phyloP scores from a whole-genome alignment of 495 filamentous ascomycete species.

The Collariella sp. region DNA sequence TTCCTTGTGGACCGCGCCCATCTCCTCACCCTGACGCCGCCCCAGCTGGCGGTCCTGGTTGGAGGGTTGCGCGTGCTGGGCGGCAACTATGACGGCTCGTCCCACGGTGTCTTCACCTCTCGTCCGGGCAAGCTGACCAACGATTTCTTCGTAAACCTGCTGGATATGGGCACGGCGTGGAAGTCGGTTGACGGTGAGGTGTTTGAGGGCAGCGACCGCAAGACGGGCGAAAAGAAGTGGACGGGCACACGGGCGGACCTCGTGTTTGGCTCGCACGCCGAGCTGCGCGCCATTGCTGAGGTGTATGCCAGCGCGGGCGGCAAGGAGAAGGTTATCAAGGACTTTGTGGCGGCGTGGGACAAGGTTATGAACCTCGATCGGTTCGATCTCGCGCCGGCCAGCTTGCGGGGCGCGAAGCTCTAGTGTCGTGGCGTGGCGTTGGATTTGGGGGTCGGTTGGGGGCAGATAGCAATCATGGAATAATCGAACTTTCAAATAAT shows the following conservation, averaged over 20 bases:
- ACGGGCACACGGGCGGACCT: conserved; percentile 58
- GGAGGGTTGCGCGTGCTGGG: conserved; percentile 59
- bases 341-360: conserved; percentile 61
- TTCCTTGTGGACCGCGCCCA: conserved; percentile 60
- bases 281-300: conserved; percentile 61
- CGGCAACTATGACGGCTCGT: conserved; percentile 57
- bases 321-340: conserved; percentile 54
- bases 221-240: conserved; percentile 60
- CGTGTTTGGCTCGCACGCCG: conserved; percentile 60
- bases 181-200: conserved; percentile 44
- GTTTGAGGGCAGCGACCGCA: conserved; percentile 56
- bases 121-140: conserved; percentile 58
- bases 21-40: conserved; percentile 56
- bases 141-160: conserved; percentile 68
- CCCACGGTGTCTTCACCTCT: conserved; percentile 53
- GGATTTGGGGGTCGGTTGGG: too few relatives aligned
- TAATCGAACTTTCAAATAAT: too few relatives aligned
- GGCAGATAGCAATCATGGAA: conserved; percentile 5
- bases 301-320: conserved; percentile 50
- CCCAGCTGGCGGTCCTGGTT: conserved; percentile 57
- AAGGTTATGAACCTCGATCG: conserved; percentile 67
- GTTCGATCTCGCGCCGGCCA: conserved; percentile 41
- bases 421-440: not conserved
- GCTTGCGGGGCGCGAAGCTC: conserved; percentile 1
- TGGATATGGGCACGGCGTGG: conserved; percentile 58